Conservation (phyloP, 1,284 basidiomycete species). For the Gomphus bonarii region DNA sequence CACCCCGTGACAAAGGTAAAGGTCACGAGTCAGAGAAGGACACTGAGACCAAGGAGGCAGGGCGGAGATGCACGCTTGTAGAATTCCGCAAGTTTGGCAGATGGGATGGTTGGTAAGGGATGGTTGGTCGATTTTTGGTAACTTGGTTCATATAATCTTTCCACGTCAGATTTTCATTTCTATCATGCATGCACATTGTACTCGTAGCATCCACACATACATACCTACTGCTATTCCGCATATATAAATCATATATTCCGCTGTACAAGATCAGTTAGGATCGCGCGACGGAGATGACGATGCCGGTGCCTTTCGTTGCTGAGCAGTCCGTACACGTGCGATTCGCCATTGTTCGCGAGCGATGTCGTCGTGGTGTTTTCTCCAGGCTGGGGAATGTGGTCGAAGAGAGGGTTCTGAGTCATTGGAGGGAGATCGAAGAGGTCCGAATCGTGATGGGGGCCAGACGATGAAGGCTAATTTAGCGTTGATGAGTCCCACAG, state of each 20-base stretch:
- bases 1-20: conserved; percentile 43
- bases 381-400: conserved; percentile 29
- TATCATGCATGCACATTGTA: neutral
- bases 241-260: neutral
- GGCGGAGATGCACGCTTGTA: conserved; percentile 51
- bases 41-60: conserved; percentile 46
- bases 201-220: neutral
- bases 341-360: conserved; percentile 35
- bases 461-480: conserved; percentile 50
- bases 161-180: neutral
- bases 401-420: neutral
- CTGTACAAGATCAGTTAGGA: neutral
- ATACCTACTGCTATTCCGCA: neutral
- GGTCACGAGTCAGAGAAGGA: conserved; percentile 44
- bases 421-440: conserved; percentile 21
- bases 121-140: no score
- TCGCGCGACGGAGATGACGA: no score
- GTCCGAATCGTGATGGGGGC: conserved; percentile 48
- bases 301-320: neutral
- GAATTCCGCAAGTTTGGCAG: conserved; percentile 73
- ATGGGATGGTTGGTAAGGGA: conserved; percentile 67
- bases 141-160: neutral
- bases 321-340: conserved; percentile 26
- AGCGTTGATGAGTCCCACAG: conserved; percentile 51
- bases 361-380: conserved; percentile 32